A percentile compares a stretch with the other conserved stretches of the same genome.
phyloP scores from a whole-genome alignment of 371 early-diverging fungal genomes.

The Syncephalastrum monosporum region DNA sequence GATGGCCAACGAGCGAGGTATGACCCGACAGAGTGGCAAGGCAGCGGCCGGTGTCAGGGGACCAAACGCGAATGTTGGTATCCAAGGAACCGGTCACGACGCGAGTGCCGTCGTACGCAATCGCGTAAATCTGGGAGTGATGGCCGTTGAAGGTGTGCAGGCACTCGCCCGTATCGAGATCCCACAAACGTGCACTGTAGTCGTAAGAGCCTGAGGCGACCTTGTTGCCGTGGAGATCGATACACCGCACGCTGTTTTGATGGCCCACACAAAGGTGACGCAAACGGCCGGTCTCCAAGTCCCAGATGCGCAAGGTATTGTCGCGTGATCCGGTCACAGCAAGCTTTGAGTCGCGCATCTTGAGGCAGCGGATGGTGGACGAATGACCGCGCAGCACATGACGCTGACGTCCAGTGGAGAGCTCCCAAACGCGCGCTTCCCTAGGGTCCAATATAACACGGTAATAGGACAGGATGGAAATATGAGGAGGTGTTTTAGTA shows the following conservation, averaged over 20 bases:
- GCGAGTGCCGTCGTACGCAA: conserved; percentile 65
- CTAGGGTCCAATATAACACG: conserved; percentile 23
- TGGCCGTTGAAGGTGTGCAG: conserved; percentile 68
- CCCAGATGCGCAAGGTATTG: conserved; percentile 79
- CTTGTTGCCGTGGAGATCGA: conserved; percentile 74
- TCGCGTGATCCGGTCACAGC: conserved; percentile 91
- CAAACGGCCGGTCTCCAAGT: conserved; percentile 64
- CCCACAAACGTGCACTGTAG: conserved; percentile 87
- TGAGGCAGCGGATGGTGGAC: conserved; percentile 86
- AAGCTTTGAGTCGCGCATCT: conserved; percentile 51
- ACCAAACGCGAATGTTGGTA: conserved; percentile 75
- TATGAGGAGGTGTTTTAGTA: neutral
- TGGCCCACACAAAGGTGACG: conserved; percentile 66
- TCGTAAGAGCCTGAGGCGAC: conserved; percentile 91
- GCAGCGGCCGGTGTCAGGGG: conserved; percentile 52
- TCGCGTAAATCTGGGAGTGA: conserved; percentile 61
- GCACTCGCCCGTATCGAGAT: conserved; percentile 67
- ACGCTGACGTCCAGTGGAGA: conserved; percentile 69
- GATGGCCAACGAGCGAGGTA: conserved; percentile 81
- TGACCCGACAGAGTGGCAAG: conserved; percentile 71
- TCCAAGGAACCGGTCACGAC: conserved; percentile 76
- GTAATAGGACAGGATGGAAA: neutral
- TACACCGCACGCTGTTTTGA: conserved; percentile 77
- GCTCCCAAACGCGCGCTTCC: conserved; percentile 87
- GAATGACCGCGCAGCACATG: conserved; percentile 85